These are phyloP conservation scores for Cairneyella variabilis DNA, from an alignment of 495 filamentous ascomycete species.

Conservation along the genomic window DNA sequence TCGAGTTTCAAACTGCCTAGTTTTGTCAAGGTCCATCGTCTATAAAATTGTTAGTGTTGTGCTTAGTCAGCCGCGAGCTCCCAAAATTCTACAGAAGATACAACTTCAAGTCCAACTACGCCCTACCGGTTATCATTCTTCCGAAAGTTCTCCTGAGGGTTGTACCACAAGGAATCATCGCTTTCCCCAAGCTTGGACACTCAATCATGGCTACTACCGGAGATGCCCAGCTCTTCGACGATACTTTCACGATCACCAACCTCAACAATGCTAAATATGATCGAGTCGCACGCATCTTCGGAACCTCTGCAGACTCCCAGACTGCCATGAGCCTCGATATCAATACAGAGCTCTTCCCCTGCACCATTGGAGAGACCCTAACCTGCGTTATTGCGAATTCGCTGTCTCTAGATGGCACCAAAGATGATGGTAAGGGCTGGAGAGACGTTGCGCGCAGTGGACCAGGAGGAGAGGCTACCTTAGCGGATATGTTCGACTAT, in stretches of 20 bases:
- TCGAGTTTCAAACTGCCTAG: no score
- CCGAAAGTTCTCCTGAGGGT: no score
- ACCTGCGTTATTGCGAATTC: constrained; percentile 78
- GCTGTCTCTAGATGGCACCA: constrained; percentile 77
- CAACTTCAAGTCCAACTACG: no score
- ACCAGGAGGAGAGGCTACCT: constrained; percentile 57
- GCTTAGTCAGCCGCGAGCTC: no score
- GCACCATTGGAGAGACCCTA: constrained; percentile 65
- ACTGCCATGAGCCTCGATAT: constrained; percentile 84
- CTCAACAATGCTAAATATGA: constrained; percentile 88
- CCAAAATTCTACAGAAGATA: no score
- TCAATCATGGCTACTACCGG: constrained; percentile 49
- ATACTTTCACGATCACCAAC: constrained; percentile 76
- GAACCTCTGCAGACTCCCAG: constrained; percentile 62
- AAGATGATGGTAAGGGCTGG: constrained; percentile 70
- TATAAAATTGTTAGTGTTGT: no score
- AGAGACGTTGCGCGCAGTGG: constrained; percentile 61
- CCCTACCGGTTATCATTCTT: no score
- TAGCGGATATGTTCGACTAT: constrained; percentile 94
- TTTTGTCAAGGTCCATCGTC: no score
- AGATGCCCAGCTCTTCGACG: constrained; percentile 89
- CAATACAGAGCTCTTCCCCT: constrained; percentile 88
- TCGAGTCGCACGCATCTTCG: constrained; percentile 78
- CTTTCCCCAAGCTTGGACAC: no score
- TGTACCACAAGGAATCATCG: no score